Percentiles rank a stretch among this genome's conserved stretches.
These are phyloP conservation scores for Exophiala phaeomuriformis DNA, from an alignment of 2,329 filamentous ascomycete genomes.

Conservation along the genomic window DNA sequence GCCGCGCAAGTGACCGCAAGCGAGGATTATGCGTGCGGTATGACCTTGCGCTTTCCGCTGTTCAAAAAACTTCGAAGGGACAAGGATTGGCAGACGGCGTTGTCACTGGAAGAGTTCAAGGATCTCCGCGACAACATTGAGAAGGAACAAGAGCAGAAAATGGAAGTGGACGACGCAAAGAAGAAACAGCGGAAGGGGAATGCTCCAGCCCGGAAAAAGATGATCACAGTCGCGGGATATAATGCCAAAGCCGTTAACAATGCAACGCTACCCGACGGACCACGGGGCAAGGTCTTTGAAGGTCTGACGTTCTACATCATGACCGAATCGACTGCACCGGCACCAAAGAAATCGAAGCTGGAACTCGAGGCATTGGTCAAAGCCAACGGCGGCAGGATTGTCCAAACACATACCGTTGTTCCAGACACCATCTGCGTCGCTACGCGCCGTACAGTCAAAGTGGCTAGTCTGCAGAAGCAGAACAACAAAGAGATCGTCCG, in stretches of 20 bases:
- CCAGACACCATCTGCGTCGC: conserved; percentile 44
- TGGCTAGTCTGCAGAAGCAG: conserved; percentile 70
- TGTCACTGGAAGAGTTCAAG: conserved; percentile 71
- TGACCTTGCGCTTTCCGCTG: conserved; percentile 83
- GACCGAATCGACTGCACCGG: conserved; percentile 62
- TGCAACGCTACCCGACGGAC: conserved; percentile 12
- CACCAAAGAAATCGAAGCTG: conserved; percentile 61
- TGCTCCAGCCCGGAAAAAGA: conserved; percentile 52
- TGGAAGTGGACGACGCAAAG: conserved; percentile 41
- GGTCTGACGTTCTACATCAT: conserved; percentile 74
- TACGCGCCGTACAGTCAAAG: conserved; percentile 59
- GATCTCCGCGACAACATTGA: conserved; percentile 63
- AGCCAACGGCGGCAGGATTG: conserved; percentile 70
- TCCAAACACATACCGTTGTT: conserved; percentile 61
- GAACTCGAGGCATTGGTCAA: conserved; percentile 78
- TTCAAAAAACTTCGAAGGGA: conserved; percentile 78
- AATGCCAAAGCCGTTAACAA: conserved; percentile 39
- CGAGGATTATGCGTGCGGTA: conserved; percentile 66
- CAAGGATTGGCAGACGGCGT: conserved; percentile 71
- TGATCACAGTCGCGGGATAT: conserved; percentile 62
- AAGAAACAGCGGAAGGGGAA: conserved; percentile 58
- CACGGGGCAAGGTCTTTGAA: conserved; percentile 57
- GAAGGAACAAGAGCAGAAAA: conserved; percentile 54
- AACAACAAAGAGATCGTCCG: conserved; percentile 65
- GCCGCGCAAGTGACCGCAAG: conserved; percentile 69